These are phyloP conservation scores for Komagataella populi DNA, from an alignment of 805 yeast species.

Conservation along the genomic window DNA sequence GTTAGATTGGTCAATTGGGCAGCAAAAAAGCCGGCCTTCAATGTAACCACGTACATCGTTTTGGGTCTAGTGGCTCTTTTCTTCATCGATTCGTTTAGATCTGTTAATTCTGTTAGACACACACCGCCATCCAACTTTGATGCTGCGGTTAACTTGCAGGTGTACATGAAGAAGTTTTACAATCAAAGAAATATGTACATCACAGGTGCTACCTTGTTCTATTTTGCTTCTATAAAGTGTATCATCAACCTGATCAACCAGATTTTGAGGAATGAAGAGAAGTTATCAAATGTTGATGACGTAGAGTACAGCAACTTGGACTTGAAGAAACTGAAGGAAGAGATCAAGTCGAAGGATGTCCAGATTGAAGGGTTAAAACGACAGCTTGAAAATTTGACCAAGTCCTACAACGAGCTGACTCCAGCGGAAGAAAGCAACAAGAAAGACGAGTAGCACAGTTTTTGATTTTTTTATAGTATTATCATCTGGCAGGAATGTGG, in stretches of 20 bases:
- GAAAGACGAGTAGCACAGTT: conserved; percentile 1
- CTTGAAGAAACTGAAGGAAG: conserved; percentile 18
- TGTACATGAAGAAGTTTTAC: conserved; percentile 26
- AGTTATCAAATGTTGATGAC: conserved; percentile 10
- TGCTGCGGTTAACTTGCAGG: conserved; percentile 4
- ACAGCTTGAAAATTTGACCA: conserved; percentile 24
- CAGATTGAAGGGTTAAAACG: conserved; percentile 26
- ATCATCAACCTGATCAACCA: conserved; percentile 28
- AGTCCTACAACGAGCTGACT: conserved; percentile 23
- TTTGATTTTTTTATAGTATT: neutral
- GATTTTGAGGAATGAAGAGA: conserved; percentile 22
- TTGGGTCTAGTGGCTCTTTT: conserved; percentile 25
- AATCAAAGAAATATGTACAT: conserved; percentile 45
- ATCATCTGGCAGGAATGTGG: neutral
- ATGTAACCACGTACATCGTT: conserved; percentile 26
- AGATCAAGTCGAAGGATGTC: conserved; percentile 19
- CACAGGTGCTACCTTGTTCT: conserved; percentile 38
- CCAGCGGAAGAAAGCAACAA: conserved; percentile 4
- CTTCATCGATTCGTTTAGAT: conserved; percentile 29
- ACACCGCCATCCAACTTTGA: conserved; percentile 4
- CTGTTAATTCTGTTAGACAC: conserved; percentile 6
- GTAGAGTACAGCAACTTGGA: conserved; percentile 14
- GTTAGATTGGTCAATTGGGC: conserved; percentile 18
- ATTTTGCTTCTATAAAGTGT: conserved; percentile 29
- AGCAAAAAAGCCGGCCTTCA: conserved; percentile 21